Evolutionary conservation across 345 rosid genomes (phyloP).

Genomic region (Microthlaspi erraticum): DNA sequence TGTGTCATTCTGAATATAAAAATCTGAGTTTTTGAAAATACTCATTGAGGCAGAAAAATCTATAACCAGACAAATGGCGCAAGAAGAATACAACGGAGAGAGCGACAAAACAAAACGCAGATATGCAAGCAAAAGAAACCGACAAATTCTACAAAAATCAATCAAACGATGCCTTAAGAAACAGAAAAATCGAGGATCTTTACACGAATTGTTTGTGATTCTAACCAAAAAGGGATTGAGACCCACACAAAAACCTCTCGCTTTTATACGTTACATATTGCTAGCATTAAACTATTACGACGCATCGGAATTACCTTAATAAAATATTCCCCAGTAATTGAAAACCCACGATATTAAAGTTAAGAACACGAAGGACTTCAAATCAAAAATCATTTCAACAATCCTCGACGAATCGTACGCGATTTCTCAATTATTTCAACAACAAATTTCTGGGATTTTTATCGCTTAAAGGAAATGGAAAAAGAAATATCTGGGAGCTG

Average conservation of each 20-base stretch:
- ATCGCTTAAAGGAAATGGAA: no score
- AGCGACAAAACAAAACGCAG: constrained; percentile 3
- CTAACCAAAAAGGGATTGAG: background rate
- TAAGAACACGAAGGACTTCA: background rate
- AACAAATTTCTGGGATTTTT: background rate
- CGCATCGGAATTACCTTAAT: background rate
- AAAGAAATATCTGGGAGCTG: no score
- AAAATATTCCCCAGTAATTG: background rate
- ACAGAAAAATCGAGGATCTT: constrained; percentile 22
- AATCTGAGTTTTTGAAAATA: background rate
- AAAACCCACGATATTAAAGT: background rate
- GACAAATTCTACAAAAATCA: constrained; percentile 25
- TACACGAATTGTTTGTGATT: background rate
- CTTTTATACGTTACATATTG: constrained; percentile 20
- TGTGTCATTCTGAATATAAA: background rate
- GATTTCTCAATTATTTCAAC: background rate
- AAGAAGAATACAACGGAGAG: constrained; percentile 11
- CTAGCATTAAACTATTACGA: background rate
- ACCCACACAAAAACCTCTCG: background rate
- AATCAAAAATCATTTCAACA: background rate
- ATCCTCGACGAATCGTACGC: background rate
- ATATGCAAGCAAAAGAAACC: constrained; percentile 24
- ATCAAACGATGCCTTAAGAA: background rate
- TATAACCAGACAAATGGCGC: constrained; percentile 33
- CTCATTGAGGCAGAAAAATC: constrained; percentile 1